Percentiles rank a stretch among this genome's conserved stretches.
Evolutionary conservation across 805 yeast species (phyloP).

Genomic region (Candida adriatica): DNA sequence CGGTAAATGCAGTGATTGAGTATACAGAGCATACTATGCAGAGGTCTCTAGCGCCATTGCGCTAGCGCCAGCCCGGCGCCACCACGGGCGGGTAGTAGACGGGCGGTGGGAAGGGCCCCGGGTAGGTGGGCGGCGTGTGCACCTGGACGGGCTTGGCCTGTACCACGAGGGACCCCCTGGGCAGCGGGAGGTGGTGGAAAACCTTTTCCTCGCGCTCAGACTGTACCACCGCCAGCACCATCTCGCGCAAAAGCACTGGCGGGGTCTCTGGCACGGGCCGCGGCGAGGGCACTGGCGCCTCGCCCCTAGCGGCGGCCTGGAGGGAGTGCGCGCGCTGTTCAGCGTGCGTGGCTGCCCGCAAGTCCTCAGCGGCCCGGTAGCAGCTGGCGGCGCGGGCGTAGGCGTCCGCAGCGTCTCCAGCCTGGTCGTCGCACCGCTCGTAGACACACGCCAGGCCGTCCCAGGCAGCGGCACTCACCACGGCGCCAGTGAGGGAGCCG

Average conservation of each 20-base stretch:
- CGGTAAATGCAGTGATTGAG: too few relatives aligned
- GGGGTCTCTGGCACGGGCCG: conserved; percentile 46
- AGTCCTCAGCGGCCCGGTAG: conserved; percentile 40
- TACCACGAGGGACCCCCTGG: conserved; percentile 18
- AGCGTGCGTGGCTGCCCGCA: conserved; percentile 32
- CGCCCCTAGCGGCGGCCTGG: conserved; percentile 35
- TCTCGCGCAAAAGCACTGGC: conserved; percentile 24
- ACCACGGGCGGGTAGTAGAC: too few relatives aligned
- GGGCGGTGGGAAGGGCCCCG: too few relatives aligned
- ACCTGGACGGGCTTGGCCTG: too few relatives aligned
- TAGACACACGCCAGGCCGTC: conserved; percentile 58
- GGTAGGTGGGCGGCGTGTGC: too few relatives aligned
- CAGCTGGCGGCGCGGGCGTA: conserved; percentile 45
- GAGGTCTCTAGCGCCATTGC: too few relatives aligned
- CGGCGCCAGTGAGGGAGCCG: conserved; percentile 30
- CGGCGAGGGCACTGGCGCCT: conserved; percentile 37
- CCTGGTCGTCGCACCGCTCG: conserved; percentile 56
- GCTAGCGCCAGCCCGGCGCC: too few relatives aligned
- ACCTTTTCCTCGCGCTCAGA: conserved; percentile 8
- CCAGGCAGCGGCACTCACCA: conserved; percentile 52
- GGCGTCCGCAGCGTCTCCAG: conserved; percentile 54
- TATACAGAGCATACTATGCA: too few relatives aligned
- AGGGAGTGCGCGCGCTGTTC: conserved; percentile 39
- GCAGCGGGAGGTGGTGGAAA: conserved; percentile 23
- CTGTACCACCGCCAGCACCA: conserved; percentile 19